Percentiles rank a stretch among this genome's conserved stretches.
These are phyloP conservation scores for Bonnemaisonia californica DNA, from an alignment of 31 red algal genomes.

Conservation along the genomic window DNA sequence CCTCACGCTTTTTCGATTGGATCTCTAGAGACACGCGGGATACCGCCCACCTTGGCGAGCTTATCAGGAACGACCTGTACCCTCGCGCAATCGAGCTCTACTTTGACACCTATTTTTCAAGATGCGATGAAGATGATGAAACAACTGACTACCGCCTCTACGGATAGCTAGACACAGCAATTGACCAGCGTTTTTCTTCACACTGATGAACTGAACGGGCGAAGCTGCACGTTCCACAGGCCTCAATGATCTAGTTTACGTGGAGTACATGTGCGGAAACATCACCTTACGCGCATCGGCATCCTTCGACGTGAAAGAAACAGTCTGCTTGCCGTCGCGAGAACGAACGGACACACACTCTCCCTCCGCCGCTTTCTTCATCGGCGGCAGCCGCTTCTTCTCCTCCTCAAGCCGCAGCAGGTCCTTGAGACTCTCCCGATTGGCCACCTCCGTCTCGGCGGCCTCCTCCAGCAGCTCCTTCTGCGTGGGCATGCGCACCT, in stretches of 20 bases:
- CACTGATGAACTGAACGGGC: slow-evolving; percentile 9
- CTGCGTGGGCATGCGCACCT: slow-evolving; percentile 32
- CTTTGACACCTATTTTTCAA: slow-evolving; percentile 31
- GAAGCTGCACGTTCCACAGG: neutral
- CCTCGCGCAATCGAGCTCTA: slow-evolving; percentile 45
- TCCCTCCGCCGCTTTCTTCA: slow-evolving; percentile 12
- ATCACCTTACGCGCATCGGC: slow-evolving; percentile 3
- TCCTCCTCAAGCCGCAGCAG: slow-evolving; percentile 67
- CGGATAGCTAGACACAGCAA: neutral
- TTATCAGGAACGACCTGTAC: slow-evolving; percentile 34
- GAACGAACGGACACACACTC: slow-evolving; percentile 4
- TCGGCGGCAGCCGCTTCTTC: slow-evolving; percentile 35
- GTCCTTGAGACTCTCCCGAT: slow-evolving; percentile 54
- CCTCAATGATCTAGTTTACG: neutral
- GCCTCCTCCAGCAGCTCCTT: slow-evolving; percentile 49
- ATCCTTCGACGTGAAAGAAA: slow-evolving; percentile 8
- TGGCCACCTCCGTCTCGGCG: slow-evolving; percentile 35
- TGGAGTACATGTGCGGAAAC: slow-evolving; percentile 26
- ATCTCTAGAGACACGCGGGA: slow-evolving; percentile 21
- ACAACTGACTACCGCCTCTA: neutral
- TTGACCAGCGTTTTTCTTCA: neutral
- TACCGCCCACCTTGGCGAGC: slow-evolving; percentile 34
- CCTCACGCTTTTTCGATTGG: slow-evolving; percentile 32
- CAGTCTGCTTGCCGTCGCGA: neutral
- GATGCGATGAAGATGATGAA: neutral